A percentile compares a stretch with the other conserved stretches of the same genome.
phyloP scores from a whole-genome alignment of 768 basidiomycete species.

The Tricholoma hemisulphureum region DNA sequence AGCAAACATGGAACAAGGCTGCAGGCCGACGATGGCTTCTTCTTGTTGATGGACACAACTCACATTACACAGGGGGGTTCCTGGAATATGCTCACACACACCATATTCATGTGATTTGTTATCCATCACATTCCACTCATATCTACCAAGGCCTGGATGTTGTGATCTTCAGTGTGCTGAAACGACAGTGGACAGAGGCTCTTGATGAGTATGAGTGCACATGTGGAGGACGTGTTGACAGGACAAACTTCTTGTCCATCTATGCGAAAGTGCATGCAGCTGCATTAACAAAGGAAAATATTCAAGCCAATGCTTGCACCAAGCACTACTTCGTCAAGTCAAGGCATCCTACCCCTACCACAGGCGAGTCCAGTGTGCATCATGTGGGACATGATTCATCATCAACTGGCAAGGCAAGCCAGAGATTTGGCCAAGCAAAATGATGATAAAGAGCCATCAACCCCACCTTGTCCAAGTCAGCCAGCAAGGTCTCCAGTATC shows the following conservation, averaged over 20 bases:
- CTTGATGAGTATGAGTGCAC: conserved; percentile 8
- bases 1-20: conserved; percentile 37
- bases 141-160: conserved; percentile 46
- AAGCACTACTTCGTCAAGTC: conserved; percentile 14
- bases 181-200: conserved; percentile 25
- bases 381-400: conserved; percentile 11
- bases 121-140: conserved; percentile 46
- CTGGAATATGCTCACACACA: conserved; percentile 14
- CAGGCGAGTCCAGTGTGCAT: conserved; percentile 18
- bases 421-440: background rate
- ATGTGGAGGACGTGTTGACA: background rate
- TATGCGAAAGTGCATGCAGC: conserved; percentile 4
- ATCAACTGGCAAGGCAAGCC: no score
- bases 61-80: background rate
- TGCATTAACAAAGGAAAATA: conserved; percentile 23
- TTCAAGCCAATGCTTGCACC: conserved; percentile 32
- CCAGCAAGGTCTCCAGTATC: background rate
- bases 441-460: no score
- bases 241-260: conserved; percentile 3
- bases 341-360: conserved; percentile 19
- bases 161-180: conserved; percentile 33
- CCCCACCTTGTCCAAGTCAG: no score
- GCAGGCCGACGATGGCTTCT: conserved; percentile 29
- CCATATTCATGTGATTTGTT: conserved; percentile 41
- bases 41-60: background rate